A percentile compares a stretch with the other conserved stretches of the same genome.
phyloP scores from a whole-genome alignment of 768 basidiomycete genomes.

The Kwoniella pini region DNA sequence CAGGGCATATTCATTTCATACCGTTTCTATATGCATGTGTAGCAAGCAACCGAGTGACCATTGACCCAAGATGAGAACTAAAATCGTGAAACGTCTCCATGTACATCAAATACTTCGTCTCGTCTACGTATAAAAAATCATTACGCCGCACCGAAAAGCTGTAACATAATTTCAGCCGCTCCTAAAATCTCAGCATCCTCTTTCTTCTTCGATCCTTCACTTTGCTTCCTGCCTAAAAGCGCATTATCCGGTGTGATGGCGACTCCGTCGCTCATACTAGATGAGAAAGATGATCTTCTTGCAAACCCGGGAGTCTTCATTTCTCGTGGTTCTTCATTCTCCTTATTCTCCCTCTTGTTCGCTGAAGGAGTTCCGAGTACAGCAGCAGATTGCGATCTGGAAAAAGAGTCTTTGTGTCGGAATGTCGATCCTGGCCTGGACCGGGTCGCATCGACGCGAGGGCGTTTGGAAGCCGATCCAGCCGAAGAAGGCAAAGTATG shows the following conservation, averaged over 20 bases:
- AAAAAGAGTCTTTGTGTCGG: constrained; percentile 24
- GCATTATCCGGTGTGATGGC: constrained; percentile 14
- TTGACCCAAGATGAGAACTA: not conserved
- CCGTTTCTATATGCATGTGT: not conserved
- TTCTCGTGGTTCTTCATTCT: not conserved
- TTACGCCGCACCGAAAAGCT: constrained; percentile 17
- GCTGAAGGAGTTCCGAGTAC: constrained; percentile 3
- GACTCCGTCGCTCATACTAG: constrained; percentile 10
- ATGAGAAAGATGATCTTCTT: constrained; percentile 14
- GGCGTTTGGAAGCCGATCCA: constrained; percentile 6
- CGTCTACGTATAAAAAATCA: not conserved
- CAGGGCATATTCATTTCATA: too few relatives aligned
- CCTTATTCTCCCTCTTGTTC: not conserved
- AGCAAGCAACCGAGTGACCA: not conserved
- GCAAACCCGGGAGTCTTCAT: constrained; percentile 24
- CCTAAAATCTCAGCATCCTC: constrained; percentile 21
- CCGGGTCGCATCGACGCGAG: constrained; percentile 8
- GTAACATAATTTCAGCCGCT: constrained; percentile 26
- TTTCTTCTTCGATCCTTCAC: not conserved
- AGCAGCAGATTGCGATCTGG: constrained; percentile 21
- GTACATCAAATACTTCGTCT: too few relatives aligned
- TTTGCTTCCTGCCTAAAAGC: constrained; percentile 1
- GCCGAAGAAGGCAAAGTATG: constrained; percentile 1
- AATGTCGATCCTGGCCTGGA: constrained; percentile 6
- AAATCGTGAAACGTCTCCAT: too few relatives aligned